Evolutionary conservation across 495 filamentous ascomycete genomes (phyloP), one percentile per base, ranked within the genome.

Genomic region (Neurospora sp.): DNA sequence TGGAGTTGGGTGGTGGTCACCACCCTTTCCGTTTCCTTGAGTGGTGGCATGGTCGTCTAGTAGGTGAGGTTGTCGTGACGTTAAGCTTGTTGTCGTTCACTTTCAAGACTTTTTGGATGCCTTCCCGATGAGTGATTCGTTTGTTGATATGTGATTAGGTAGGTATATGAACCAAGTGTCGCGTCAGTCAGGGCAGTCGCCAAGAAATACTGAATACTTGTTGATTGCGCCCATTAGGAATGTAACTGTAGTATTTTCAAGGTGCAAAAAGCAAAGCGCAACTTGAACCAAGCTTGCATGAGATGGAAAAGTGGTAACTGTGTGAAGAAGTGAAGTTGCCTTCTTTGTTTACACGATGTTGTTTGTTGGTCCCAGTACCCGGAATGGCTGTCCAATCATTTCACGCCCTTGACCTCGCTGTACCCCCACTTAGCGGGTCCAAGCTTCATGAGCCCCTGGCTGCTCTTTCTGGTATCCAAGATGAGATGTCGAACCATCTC

Each of bases 1-100:
- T 80, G 72, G 59, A 71, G 74, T 8, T 65, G 53, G 14, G 53
- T 65, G 27, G 12, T 53, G 45, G 12, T 53, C 20, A 8, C 17
- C 27, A 35, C 17, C 14, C 0, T 65, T 17, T 17, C 53, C 2
- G 27, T 65, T 65, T 1, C 31, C 27, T 35, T 65, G 2, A 27
- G 5, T 14, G 10, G 45, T 61, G 12, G 14, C 6, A 16, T 27
- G 7, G 53, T 16, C 16, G 5, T 31, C 14, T 31, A 4, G n/a
- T 61, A 61, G 27, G 53, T 61, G 2, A 61, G 5, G 53, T 8
- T 14, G 27, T 61, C 20, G 53, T 61, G 53, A 61, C 7, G 27
- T 65, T 17, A 7, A 14, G 14, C 3, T 35, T 65, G 12, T 17
- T 65, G 53, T 53, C 10, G 27, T 16, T 17, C 12, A 8, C 44